Conservation (phyloP, 2,329 filamentous ascomycete species). For the Curvularia sp. region DNA sequence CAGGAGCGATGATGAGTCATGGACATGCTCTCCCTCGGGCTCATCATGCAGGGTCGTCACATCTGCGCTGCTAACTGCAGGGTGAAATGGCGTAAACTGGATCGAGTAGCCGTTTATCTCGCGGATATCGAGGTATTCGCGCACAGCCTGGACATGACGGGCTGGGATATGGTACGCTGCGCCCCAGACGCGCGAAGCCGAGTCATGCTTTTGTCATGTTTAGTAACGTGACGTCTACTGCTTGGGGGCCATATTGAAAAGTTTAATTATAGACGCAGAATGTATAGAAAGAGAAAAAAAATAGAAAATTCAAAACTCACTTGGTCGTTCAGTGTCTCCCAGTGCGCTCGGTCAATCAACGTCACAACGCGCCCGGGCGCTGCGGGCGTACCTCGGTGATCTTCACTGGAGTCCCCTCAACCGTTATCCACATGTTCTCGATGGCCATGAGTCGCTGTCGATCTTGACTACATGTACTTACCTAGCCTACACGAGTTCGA, state of each 20-base stretch:
- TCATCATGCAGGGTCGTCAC: slow-evolving; percentile 17
- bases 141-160: slow-evolving; percentile 77
- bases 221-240: neutral
- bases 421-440: neutral
- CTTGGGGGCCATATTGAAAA: no score
- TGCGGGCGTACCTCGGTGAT: slow-evolving; percentile 90
- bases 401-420: slow-evolving; percentile 67
- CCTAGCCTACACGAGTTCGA: neutral
- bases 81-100: slow-evolving; percentile 85
- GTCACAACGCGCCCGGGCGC: slow-evolving; percentile 91
- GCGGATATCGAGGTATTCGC: slow-evolving; percentile 89
- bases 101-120: slow-evolving; percentile 98
- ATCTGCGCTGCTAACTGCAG: slow-evolving; percentile 53
- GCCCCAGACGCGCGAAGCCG: slow-evolving; percentile 79
- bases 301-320: slow-evolving; percentile 41
- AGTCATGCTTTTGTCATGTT: slow-evolving; percentile 44
- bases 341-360: slow-evolving; percentile 83
- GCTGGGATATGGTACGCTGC: slow-evolving; percentile 85
- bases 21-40: neutral
- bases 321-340: slow-evolving; percentile 75
- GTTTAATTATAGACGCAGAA: neutral
- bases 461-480: neutral
- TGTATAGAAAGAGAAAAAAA: neutral
- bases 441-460: neutral
- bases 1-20: slow-evolving; percentile 21